A percentile compares a stretch with the other conserved stretches of the same genome.
phyloP scores from a whole-genome alignment of 345 rosid genomes.

The Eucalyptus sp. region DNA sequence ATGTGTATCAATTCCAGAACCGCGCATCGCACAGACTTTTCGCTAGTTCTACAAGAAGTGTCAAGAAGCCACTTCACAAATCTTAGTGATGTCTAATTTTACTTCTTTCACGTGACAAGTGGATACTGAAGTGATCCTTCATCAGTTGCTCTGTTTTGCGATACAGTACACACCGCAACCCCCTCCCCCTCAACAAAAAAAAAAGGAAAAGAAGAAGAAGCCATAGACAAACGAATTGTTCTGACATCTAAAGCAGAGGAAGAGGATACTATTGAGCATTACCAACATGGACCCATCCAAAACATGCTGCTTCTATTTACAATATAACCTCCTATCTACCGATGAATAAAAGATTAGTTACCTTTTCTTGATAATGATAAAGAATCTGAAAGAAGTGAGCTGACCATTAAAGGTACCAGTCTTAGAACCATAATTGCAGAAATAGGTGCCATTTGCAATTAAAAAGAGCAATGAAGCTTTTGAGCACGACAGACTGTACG shows the following conservation, averaged over 20 bases:
- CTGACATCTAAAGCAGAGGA: neutral
- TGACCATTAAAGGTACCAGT: neutral
- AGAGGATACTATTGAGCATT: neutral
- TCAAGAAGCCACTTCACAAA: neutral
- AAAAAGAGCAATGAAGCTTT: neutral
- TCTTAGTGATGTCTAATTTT: neutral
- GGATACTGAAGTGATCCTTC: neutral
- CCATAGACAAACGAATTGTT: neutral
- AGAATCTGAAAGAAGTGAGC: neutral
- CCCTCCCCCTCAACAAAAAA: neutral
- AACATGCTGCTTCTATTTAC: neutral
- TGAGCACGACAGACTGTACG: neutral
- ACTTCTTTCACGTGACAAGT: neutral
- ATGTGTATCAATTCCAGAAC: neutral
- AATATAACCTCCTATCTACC: neutral
- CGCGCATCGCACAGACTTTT: accelerated
- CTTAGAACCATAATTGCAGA: neutral
- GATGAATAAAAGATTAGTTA: neutral
- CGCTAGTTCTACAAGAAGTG: neutral
- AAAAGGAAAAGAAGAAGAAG: neutral
- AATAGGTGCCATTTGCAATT: neutral
- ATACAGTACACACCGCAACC: too few relatives aligned
- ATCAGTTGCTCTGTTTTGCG: too few relatives aligned
- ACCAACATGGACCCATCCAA: neutral
- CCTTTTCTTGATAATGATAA: neutral